A percentile compares a stretch with the other conserved stretches of the same genome.
These are phyloP conservation scores for Nowakowskiella sp. DNA, from an alignment of 192 early-diverging fungal species.

Conservation along the genomic window DNA sequence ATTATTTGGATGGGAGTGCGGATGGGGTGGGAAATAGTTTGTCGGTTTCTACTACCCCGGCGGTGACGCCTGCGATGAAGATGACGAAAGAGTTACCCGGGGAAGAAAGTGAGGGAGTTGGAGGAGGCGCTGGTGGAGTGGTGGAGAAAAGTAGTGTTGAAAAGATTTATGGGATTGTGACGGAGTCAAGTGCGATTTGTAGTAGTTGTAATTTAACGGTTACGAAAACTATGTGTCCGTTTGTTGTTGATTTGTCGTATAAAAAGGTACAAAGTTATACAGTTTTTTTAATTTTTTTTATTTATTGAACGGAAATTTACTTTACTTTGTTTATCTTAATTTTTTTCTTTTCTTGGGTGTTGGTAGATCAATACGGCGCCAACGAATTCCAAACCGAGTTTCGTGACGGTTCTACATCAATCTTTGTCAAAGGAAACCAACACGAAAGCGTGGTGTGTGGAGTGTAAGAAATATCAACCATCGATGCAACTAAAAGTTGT, in stretches of 20 bases:
- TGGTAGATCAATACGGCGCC: constrained; percentile 1
- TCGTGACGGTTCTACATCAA: not conserved
- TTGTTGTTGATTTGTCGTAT: constrained; percentile 78
- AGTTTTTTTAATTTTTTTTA: constrained; percentile 10
- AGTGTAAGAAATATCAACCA: constrained; percentile 77
- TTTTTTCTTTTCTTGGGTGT: not conserved
- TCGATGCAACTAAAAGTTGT: constrained; percentile 64
- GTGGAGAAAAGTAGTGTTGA: constrained; percentile 30
- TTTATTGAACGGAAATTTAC: constrained; percentile 1
- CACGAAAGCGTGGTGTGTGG: constrained; percentile 79
- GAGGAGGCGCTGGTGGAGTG: constrained; percentile 23
- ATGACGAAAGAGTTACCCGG: constrained; percentile 1
- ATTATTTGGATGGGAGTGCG: no score
- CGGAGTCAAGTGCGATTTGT: constrained; percentile 55
- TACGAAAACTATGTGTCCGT: constrained; percentile 59
- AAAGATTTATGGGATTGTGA: constrained; percentile 60
- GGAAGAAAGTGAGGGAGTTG: not conserved
- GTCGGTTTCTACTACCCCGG: no score
- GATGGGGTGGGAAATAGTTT: no score
- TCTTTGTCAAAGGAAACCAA: constrained; percentile 51
- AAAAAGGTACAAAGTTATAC: constrained; percentile 35
- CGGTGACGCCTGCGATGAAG: no score
- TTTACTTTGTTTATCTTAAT: constrained; percentile 3
- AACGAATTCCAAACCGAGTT: not conserved
- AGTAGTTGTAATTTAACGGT: constrained; percentile 55